Percentiles rank a stretch among this genome's conserved stretches.
These are phyloP conservation scores for Casuarina cunninghamiana DNA, from an alignment of 306 rosid genomes.

Conservation along the genomic window DNA sequence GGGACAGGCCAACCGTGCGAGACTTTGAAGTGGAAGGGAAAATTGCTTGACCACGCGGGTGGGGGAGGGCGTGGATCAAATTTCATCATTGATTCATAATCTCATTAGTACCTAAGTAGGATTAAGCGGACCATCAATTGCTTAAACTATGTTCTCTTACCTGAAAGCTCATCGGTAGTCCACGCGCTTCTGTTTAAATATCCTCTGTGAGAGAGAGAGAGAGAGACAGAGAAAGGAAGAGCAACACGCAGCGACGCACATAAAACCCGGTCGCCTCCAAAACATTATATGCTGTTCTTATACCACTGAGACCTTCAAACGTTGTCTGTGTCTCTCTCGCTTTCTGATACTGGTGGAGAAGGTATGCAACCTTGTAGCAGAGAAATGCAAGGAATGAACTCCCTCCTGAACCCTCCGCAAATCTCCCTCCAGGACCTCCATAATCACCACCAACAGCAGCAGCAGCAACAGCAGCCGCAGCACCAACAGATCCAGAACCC, in stretches of 20 bases:
- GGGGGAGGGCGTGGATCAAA: neutral
- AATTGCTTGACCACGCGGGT: neutral
- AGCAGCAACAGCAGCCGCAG: conserved; percentile 31
- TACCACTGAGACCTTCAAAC: neutral
- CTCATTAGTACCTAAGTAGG: no score
- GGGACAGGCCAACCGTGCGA: no score
- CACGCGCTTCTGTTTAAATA: no score
- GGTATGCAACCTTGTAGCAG: conserved; percentile 63
- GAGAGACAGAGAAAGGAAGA: neutral
- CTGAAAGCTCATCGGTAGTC: no score
- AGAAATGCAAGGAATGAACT: conserved; percentile 69
- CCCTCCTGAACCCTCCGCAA: conserved; percentile 57
- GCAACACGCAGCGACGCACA: neutral
- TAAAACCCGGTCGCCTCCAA: neutral
- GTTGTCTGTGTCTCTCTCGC: neutral
- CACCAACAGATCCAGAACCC: conserved; percentile 21
- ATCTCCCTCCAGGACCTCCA: conserved; percentile 61
- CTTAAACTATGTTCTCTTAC: no score
- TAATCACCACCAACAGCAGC: conserved; percentile 12
- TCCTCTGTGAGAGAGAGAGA: no score
- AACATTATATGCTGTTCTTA: neutral
- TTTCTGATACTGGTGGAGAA: neutral
- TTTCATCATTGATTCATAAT: neutral
- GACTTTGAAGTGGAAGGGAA: neutral
- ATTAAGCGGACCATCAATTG: no score